Conservation (phyloP, 352 stramenopile genomes). For the Phytophthora syringae region DNA sequence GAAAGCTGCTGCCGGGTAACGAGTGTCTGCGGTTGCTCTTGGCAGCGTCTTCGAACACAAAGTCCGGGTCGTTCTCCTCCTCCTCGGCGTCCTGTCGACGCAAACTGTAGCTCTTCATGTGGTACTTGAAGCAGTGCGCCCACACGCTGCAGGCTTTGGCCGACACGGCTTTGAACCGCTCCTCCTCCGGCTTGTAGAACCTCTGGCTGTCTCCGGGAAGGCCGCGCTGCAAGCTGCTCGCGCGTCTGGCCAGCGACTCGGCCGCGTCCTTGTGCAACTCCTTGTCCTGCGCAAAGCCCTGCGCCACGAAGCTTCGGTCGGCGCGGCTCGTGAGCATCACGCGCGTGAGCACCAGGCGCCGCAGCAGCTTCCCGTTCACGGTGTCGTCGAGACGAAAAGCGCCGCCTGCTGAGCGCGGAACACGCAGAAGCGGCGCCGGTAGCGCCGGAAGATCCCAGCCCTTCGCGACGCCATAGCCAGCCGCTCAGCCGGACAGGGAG, state of each 20-base stretch:
- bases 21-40: constrained; percentile 27
- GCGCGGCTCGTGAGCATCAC: constrained; percentile 44
- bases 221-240: constrained; percentile 11
- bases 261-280: constrained; percentile 58
- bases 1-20: constrained; percentile 27
- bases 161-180: constrained; percentile 55
- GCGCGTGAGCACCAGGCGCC: constrained; percentile 50
- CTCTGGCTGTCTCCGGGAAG: constrained; percentile 45
- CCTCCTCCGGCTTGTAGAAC: constrained; percentile 48
- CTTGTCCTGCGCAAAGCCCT: constrained; percentile 46
- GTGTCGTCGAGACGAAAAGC: constrained; percentile 59
- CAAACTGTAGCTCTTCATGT: constrained; percentile 59
- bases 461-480: constrained; percentile 67
- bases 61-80: constrained; percentile 40
- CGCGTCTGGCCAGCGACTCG: constrained; percentile 43
- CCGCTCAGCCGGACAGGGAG: constrained; percentile 51
- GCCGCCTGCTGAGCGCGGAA: constrained; percentile 50
- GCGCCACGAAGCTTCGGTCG: constrained; percentile 34
- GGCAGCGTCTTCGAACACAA: constrained; percentile 49
- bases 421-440: constrained; percentile 63
- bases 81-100: constrained; percentile 14
- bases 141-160: constrained; percentile 53
- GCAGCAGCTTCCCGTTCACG: constrained; percentile 45
- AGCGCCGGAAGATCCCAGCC: constrained; percentile 47
- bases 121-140: constrained; percentile 70